These are phyloP conservation scores for Marasmius tenuissimus DNA, from an alignment of 1,284 basidiomycete genomes.

Conservation along the genomic window DNA sequence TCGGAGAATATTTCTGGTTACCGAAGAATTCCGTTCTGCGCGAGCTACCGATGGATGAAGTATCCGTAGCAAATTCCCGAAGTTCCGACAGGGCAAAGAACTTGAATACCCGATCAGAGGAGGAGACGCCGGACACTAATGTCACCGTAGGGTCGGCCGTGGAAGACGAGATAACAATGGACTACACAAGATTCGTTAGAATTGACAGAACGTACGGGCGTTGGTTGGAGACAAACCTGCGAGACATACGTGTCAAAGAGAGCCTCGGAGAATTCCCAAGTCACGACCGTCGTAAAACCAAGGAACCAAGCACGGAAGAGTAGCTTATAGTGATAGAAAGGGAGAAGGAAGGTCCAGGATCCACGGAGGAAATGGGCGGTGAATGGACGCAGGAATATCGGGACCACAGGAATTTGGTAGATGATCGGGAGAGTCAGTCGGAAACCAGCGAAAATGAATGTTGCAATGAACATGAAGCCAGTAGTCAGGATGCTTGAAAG, in stretches of 20 bases:
- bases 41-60: slow-evolving; percentile 35
- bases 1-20: slow-evolving; percentile 68
- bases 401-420: slow-evolving; percentile 52
- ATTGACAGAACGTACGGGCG: background rate
- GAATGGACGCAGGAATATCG: slow-evolving; percentile 53
- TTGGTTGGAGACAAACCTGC: slow-evolving; percentile 22
- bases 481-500: slow-evolving; percentile 40
- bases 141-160: slow-evolving; percentile 51
- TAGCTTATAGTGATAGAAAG: slow-evolving; percentile 44
- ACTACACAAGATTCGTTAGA: slow-evolving; percentile 28
- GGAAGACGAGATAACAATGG: slow-evolving; percentile 37
- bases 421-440: slow-evolving; percentile 52
- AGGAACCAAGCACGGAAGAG: slow-evolving; percentile 49
- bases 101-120: slow-evolving; percentile 46
- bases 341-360: slow-evolving; percentile 51
- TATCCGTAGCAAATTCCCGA: slow-evolving; percentile 40
- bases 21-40: slow-evolving; percentile 61
- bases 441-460: slow-evolving; percentile 41
- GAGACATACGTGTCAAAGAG: slow-evolving; percentile 56
- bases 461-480: slow-evolving; percentile 37
- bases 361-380: slow-evolving; percentile 61
- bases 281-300: slow-evolving; percentile 45
- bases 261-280: slow-evolving; percentile 62
- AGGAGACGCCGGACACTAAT: slow-evolving; percentile 61
- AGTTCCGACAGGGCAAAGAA: slow-evolving; percentile 63